Conservation (phyloP, 2,329 filamentous ascomycete genomes). For the Thielaviopsis ethacetica region DNA sequence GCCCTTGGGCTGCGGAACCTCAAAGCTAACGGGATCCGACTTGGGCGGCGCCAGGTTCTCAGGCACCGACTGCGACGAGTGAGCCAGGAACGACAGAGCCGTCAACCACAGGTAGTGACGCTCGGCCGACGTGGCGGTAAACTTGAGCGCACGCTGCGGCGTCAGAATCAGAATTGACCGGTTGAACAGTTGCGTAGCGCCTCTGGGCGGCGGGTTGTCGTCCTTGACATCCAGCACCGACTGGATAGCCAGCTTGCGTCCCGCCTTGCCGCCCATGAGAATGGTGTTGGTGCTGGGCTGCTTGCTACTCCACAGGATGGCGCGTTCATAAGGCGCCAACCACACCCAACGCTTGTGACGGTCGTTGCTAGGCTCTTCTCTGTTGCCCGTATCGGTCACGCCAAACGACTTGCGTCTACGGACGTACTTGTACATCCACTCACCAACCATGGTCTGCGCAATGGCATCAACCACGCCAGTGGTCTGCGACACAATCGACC, state of each 20-base stretch:
- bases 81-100: slow-evolving; percentile 83
- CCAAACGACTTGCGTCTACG: slow-evolving; percentile 82
- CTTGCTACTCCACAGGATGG: slow-evolving; percentile 97
- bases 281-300: slow-evolving; percentile 80
- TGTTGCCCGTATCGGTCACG: slow-evolving; percentile 48
- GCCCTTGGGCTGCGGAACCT: slow-evolving; percentile 29
- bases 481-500: slow-evolving; percentile 43
- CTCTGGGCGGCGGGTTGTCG: slow-evolving; percentile 70
- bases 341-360: slow-evolving; percentile 97
- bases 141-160: slow-evolving; percentile 84
- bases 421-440: slow-evolving; percentile 92
- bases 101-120: slow-evolving; percentile 92
- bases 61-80: slow-evolving; percentile 67
- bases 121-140: slow-evolving; percentile 69
- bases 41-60: slow-evolving; percentile 46
- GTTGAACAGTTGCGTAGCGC: slow-evolving; percentile 53
- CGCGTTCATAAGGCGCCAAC: slow-evolving; percentile 89
- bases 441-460: slow-evolving; percentile 93
- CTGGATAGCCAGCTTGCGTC: slow-evolving; percentile 87
- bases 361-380: slow-evolving; percentile 55
- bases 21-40: slow-evolving; percentile 32
- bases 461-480: slow-evolving; percentile 88
- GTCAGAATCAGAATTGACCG: slow-evolving; percentile 91
- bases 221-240: slow-evolving; percentile 96
- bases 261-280: slow-evolving; percentile 71